phyloP scores from a whole-genome alignment of 768 basidiomycete species.

The Suillus luteus region DNA sequence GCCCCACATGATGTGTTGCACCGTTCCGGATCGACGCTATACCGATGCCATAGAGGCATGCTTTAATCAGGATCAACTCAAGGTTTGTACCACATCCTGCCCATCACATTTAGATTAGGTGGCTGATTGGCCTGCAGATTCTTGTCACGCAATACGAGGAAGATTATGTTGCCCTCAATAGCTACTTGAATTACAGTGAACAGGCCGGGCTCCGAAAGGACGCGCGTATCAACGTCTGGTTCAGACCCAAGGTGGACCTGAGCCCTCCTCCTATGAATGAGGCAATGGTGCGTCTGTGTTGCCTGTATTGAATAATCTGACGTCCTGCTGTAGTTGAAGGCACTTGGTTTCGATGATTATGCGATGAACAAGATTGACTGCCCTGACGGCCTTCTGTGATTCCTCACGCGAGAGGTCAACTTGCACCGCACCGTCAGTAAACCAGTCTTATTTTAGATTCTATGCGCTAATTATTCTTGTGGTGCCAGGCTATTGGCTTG shows the following conservation, averaged over 20 bases:
- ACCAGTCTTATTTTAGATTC: background rate
- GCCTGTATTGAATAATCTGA: conserved; percentile 8
- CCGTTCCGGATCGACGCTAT: conserved; percentile 61
- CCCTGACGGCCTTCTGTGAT: conserved; percentile 74
- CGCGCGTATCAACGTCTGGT: conserved; percentile 68
- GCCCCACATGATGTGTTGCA: conserved; percentile 76
- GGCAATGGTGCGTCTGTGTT: conserved; percentile 52
- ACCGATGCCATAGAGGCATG: conserved; percentile 75
- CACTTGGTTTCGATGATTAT: conserved; percentile 76
- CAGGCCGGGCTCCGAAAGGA: conserved; percentile 52
- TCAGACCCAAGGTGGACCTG: conserved; percentile 43
- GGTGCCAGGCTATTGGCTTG: conserved; percentile 62
- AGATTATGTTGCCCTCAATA: conserved; percentile 75
- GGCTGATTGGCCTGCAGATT: conserved; percentile 47
- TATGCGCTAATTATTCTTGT: background rate
- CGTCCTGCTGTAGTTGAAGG: conserved; percentile 47
- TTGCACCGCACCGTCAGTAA: conserved; percentile 73
- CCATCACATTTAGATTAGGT: background rate
- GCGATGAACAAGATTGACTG: conserved; percentile 81
- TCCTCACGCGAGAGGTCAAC: conserved; percentile 58
- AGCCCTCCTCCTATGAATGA: conserved; percentile 54
- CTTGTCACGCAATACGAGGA: conserved; percentile 84
- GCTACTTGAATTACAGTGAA: conserved; percentile 62
- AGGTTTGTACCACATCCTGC: conserved; percentile 44
- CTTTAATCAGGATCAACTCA: conserved; percentile 59